Base-by-base conservation (phyloP, 2,329 filamentous ascomycete species). In the Botryotinia narcissicola region DNA sequence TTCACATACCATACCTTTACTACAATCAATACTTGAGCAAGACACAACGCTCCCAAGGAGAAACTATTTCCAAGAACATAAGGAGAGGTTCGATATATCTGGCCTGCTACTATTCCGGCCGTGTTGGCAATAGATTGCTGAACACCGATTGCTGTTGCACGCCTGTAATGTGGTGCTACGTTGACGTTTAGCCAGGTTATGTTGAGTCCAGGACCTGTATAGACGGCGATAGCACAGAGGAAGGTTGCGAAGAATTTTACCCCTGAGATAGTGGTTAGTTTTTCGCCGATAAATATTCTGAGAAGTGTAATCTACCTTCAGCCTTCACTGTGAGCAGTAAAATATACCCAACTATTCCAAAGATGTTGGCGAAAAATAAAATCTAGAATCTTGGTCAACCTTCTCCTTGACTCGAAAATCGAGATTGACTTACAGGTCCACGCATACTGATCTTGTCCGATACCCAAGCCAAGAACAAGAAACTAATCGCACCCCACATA, bases 291-390 rank as follows among this genome's bases (percentile, higher is more conserved):
- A 29, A 32, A 8, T 7, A 20, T 32, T 22, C 12, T 12, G 16
- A 32, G 22, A 40, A 46, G 20, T 35, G 29, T 35, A 22, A 48
- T 14, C 4, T 64, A 75, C 73, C 73, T 63, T 87, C 80, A 75
- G 84, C 84, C 7, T 84, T 84, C 16, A 88, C 83, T 51, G 82
- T 80, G 3, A 88, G 78, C 7, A 87, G 82, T 44, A 88, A 76
- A 25, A 86, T 83, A 74, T 87, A 87, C 1, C 86, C 86, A 20
- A 85, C 75, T 35, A 87, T 83, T 4, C 84, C 85, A 46, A 86
- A 83, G 18, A 85, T 74, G 57, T 84, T 83, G 25, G 81, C 79
- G 0, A 77, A 73, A 42, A 83, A 77, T 8, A 84, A 76, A 68
- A 82, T 82, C 78, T 83, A 71, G 3, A 16, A 29, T 60, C n/a